Conservation (phyloP, 306 rosid genomes). For the Glycyrrhiza uralensis region DNA sequence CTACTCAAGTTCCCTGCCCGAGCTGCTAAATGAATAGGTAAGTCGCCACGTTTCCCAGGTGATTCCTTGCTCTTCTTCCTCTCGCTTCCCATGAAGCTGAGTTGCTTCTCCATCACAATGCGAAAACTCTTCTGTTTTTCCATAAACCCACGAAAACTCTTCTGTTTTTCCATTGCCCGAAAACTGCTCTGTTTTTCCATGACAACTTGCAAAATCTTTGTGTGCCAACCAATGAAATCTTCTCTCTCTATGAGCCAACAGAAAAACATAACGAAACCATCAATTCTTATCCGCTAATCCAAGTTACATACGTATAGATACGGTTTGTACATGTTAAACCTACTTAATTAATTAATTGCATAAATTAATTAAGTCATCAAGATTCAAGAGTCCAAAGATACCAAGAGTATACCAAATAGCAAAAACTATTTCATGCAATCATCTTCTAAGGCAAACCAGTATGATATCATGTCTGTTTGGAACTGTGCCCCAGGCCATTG, state of each 20-base stretch:
- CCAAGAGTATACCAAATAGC: not conserved
- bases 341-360: not conserved
- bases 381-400: not conserved
- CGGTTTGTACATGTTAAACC: not conserved
- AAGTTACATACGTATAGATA: not conserved
- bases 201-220: conserved; percentile 2
- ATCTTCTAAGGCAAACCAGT: conserved; percentile 13
- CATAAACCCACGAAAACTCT: conserved; percentile 79
- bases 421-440: not conserved
- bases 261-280: not conserved
- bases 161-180: conserved; percentile 65
- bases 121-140: conserved; percentile 61
- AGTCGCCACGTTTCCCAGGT: conserved; percentile 55
- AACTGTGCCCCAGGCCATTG: too few species aligned
- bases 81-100: conserved; percentile 36
- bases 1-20: conserved; percentile 64
- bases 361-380: not conserved
- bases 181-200: conserved; percentile 39
- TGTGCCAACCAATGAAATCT: not conserved
- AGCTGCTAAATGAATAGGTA: conserved; percentile 68
- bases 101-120: conserved; percentile 50
- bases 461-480: not conserved
- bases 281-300: not conserved
- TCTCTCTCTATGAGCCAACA: conserved; percentile 3
- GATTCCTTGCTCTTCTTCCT: conserved; percentile 53